A percentile compares a stretch with the other conserved stretches of the same genome.
phyloP scores from a whole-genome alignment of 139 green algal species.

The Coccomyxa sp. region DNA sequence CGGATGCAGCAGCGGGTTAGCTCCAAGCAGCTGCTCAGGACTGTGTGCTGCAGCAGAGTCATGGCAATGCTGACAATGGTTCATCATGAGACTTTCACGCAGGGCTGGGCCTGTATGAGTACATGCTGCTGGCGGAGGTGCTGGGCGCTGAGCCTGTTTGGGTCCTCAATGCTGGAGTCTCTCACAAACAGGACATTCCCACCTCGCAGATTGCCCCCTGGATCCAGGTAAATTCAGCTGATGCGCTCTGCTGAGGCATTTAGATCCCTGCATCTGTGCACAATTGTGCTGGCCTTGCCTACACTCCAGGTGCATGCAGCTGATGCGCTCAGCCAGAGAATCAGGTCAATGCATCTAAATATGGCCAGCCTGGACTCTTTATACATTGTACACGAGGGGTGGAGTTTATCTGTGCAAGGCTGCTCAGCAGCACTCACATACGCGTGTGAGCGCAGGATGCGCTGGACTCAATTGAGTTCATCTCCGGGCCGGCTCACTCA shows the following conservation, averaged over 20 bases:
- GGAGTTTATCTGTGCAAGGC: neutral
- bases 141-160: constrained; percentile 53
- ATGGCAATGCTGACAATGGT: neutral
- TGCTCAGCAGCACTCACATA: neutral
- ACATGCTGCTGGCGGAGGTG: constrained; percentile 58
- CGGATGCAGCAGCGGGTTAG: neutral
- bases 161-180: constrained; percentile 56
- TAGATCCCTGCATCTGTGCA: neutral
- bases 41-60: neutral
- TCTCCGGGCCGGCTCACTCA: constrained; percentile 28
- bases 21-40: neutral
- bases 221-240: constrained; percentile 1
- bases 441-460: neutral
- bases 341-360: neutral
- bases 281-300: too few relatives aligned
- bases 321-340: neutral
- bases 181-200: constrained; percentile 31
- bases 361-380: neutral
- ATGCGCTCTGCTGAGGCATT: neutral
- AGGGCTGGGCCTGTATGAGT: constrained; percentile 64
- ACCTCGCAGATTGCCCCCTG: constrained; percentile 6
- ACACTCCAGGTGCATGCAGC: neutral
- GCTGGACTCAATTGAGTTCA: constrained; percentile 44
- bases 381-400: neutral
- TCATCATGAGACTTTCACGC: neutral